Evolutionary conservation across 164 flowering plant species (phyloP).

Genomic region (Vitis vinifera): ASM3070453v1 NC_081818.1:854501-855000

Average conservation of each 20-base stretch:
- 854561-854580: constrained; percentile 43
- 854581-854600: constrained; percentile 37
- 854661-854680: constrained; percentile 41
- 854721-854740: constrained; percentile 12
- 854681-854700: constrained; percentile 33
- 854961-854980: constrained; percentile 15
- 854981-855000: too few relatives aligned
- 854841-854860: constrained; percentile 45
- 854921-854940: constrained; percentile 14
- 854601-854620: constrained; percentile 24
- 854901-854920: constrained; percentile 9
- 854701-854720: constrained; percentile 27
- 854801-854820: constrained; percentile 41
- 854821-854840: constrained; percentile 39
- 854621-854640: constrained; percentile 36
- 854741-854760: constrained; percentile 42
- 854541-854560: constrained; percentile 44
- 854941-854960: constrained; percentile 14
- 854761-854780: constrained; percentile 52
- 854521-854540: constrained; percentile 34
- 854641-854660: constrained; percentile 52
- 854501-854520: constrained; percentile 37
- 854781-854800: constrained; percentile 32
- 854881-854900: constrained; percentile 20
- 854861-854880: constrained; percentile 33